A percentile compares a stretch with the other conserved stretches of the same genome.
These are phyloP conservation scores for Cercis canadensis DNA, from an alignment of 306 rosid genomes.

Conservation along the genomic window DNA sequence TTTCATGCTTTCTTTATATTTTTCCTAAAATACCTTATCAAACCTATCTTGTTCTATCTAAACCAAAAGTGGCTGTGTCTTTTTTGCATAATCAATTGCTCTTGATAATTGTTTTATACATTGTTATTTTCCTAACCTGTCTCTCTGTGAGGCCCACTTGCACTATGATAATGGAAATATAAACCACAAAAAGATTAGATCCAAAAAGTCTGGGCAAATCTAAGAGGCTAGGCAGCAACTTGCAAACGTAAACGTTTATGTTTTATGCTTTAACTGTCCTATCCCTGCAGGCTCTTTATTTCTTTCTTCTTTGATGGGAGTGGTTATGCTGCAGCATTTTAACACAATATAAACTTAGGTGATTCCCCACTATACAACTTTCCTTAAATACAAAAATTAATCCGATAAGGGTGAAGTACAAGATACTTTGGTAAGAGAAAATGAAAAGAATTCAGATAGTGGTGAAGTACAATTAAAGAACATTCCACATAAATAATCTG, in stretches of 20 bases:
- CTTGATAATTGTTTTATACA: constrained; percentile 16
- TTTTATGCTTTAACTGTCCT: constrained; percentile 36
- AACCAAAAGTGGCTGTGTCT: constrained; percentile 43
- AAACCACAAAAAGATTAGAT: constrained; percentile 52
- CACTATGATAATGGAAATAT: constrained; percentile 37
- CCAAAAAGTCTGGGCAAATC: constrained; percentile 54
- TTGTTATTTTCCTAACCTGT: constrained; percentile 35
- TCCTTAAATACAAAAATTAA: constrained; percentile 46
- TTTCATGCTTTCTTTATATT: constrained; percentile 24
- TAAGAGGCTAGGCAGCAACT: constrained; percentile 53
- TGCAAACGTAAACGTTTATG: constrained; percentile 43
- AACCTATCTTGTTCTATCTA: constrained; percentile 19
- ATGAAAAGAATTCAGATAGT: constrained; percentile 20
- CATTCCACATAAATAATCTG: constrained; percentile 31
- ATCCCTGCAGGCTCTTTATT: neutral
- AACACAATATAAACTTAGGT: constrained; percentile 37
- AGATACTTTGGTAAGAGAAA: constrained; percentile 25
- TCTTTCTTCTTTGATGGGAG: constrained; percentile 6
- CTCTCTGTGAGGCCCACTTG: constrained; percentile 49
- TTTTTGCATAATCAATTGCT: constrained; percentile 29
- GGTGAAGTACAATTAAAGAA: constrained; percentile 50
- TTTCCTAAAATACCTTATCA: constrained; percentile 13
- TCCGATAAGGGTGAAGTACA: constrained; percentile 54
- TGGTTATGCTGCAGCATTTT: neutral
- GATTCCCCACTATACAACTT: constrained; percentile 62